Evolutionary conservation across 1,284 basidiomycete species (phyloP).

Genomic region (Neotropicomus parvogracilis): DNA sequence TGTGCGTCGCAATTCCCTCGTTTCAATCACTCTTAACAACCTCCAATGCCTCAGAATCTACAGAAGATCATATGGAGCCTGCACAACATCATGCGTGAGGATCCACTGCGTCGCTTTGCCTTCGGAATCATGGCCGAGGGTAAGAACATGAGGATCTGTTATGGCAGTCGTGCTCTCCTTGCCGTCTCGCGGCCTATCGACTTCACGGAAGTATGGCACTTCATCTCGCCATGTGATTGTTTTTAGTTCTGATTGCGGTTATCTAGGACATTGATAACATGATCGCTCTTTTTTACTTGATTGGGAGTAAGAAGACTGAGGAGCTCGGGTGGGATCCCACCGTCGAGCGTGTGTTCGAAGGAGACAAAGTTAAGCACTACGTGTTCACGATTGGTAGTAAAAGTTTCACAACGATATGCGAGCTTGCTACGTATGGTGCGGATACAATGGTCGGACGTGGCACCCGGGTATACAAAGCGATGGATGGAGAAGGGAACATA

Average conservation of each 20-base stretch:
- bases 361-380: neutral
- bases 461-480: too few relatives aligned
- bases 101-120: constrained; percentile 8
- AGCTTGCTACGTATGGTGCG: too few relatives aligned
- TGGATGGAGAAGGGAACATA: neutral
- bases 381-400: constrained; percentile 1
- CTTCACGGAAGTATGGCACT: constrained; percentile 1
- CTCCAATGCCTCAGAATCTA: constrained; percentile 11
- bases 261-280: constrained; percentile 4
- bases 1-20: neutral
- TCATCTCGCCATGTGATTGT: neutral
- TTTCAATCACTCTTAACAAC: neutral
- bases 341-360: neutral
- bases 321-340: constrained; percentile 19
- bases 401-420: neutral
- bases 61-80: constrained; percentile 15
- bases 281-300: constrained; percentile 7
- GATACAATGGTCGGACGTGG: too few relatives aligned
- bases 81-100: constrained; percentile 18
- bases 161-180: constrained; percentile 4
- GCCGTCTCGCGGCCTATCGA: constrained; percentile 2
- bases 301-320: neutral
- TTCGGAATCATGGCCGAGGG: constrained; percentile 15
- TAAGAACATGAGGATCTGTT: constrained; percentile 14
- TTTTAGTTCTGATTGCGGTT: neutral